phyloP scores from a whole-genome alignment of 768 basidiomycete genomes.

The Cubamyces lactineus region DNA sequence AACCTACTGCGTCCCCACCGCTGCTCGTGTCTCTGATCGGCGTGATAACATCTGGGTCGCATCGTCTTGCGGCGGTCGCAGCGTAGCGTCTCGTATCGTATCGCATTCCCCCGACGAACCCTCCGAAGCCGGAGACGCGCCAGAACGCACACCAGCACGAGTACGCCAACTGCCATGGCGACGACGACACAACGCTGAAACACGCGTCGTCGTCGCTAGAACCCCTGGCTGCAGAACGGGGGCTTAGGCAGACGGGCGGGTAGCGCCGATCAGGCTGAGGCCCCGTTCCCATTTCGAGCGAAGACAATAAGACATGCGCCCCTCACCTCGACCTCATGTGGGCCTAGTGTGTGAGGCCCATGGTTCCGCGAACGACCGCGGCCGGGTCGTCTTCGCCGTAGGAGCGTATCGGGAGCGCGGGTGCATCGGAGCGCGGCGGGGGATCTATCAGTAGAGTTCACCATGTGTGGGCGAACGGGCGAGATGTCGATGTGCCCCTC shows the following conservation, averaged over 20 bases:
- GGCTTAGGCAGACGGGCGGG: neutral
- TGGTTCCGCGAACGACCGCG: neutral
- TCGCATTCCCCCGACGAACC: neutral
- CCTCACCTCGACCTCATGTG: constrained; percentile 2
- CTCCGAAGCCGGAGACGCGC: neutral
- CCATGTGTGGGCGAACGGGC: too few relatives aligned
- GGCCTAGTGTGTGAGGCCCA: neutral
- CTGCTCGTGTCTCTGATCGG: neutral
- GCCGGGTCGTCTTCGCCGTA: neutral
- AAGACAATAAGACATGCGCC: constrained; percentile 19
- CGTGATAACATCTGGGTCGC: constrained; percentile 8
- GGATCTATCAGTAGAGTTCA: neutral
- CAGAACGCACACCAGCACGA: neutral
- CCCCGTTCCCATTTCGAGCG: constrained; percentile 11
- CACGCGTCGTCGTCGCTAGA: neutral
- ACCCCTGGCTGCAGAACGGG: neutral
- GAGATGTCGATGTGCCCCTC: neutral
- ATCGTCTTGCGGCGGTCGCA: neutral
- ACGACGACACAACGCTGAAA: constrained; percentile 11
- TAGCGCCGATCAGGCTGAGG: constrained; percentile 12
- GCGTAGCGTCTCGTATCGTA: too few relatives aligned
- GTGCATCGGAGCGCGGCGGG: neutral
- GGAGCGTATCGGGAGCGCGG: neutral
- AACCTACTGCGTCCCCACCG: neutral
- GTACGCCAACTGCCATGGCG: constrained; percentile 9